phyloP scores from a whole-genome alignment of 177 flowering plant genomes.

The Vitis hybrid region DNA sequence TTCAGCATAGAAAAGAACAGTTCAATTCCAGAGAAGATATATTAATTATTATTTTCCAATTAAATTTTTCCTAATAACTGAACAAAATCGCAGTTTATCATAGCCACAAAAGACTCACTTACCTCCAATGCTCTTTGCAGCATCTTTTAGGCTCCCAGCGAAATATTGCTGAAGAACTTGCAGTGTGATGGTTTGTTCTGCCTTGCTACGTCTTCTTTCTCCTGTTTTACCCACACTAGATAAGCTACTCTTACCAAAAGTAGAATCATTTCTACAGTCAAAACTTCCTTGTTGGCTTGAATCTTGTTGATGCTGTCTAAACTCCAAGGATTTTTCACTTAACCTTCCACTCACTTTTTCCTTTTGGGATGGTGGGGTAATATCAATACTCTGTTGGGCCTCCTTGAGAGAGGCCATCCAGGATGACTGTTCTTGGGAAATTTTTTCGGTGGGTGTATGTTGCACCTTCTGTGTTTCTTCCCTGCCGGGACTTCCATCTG shows the following conservation, averaged over 20 bases:
- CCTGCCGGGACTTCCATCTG: conserved; percentile 20
- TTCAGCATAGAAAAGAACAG: background rate
- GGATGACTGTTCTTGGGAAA: conserved; percentile 31
- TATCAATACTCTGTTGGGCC: conserved; percentile 24
- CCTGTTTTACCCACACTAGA: conserved; percentile 31
- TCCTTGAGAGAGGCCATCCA: conserved; percentile 21
- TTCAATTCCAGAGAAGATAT: too few relatives aligned
- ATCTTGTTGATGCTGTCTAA: conserved; percentile 27
- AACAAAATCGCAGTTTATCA: too few relatives aligned
- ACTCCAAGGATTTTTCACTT: conserved; percentile 17
- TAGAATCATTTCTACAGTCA: conserved; percentile 29
- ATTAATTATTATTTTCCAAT: too few relatives aligned
- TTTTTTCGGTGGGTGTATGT: conserved; percentile 14
- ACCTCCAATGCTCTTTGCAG: conserved; percentile 92
- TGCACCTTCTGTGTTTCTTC: conserved; percentile 17
- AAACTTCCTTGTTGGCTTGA: conserved; percentile 25
- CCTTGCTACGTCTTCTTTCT: conserved; percentile 56
- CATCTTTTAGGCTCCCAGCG: conserved; percentile 92
- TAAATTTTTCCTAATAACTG: too few relatives aligned
- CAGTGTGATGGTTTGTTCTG: conserved; percentile 73
- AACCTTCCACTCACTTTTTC: conserved; percentile 26
- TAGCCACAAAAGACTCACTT: conserved; percentile 14
- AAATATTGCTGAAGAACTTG: conserved; percentile 80
- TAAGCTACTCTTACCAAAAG: conserved; percentile 36
- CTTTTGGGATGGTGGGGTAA: conserved; percentile 16